These are phyloP conservation scores for Ramularia endophylla DNA, from an alignment of 2,329 filamentous ascomycete species.

Conservation along the genomic window DNA sequence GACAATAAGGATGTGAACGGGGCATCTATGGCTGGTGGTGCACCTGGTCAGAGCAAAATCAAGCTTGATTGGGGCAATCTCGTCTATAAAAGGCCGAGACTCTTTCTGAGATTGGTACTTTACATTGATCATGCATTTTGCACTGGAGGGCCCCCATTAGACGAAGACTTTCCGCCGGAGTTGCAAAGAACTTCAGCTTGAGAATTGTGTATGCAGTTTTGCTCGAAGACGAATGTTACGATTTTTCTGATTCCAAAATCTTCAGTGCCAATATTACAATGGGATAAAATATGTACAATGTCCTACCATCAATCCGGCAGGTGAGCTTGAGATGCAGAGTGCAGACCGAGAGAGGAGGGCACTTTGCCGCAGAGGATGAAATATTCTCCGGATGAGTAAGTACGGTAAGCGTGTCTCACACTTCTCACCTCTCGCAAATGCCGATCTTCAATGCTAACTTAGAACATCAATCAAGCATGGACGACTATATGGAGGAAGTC, in stretches of 20 bases:
- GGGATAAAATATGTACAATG: too few relatives aligned
- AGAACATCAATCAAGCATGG: slow-evolving; percentile 2
- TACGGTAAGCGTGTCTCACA: too few relatives aligned
- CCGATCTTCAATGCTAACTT: too few relatives aligned
- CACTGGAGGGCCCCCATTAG: slow-evolving; percentile 4
- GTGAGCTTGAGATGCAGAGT: too few relatives aligned
- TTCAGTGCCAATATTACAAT: too few relatives aligned
- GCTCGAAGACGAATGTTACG: too few relatives aligned
- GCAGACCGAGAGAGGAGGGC: too few relatives aligned
- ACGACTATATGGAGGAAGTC: slow-evolving; percentile 13
- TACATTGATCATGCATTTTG: slow-evolving; percentile 9
- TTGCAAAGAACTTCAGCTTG: slow-evolving; percentile 1
- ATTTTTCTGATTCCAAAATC: too few relatives aligned
- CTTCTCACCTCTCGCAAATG: too few relatives aligned
- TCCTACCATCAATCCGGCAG: too few relatives aligned
- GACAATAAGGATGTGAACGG: slow-evolving; percentile 2
- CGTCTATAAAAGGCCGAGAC: slow-evolving; percentile 5
- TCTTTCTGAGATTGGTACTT: slow-evolving; percentile 8
- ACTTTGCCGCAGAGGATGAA: too few relatives aligned
- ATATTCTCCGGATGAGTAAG: too few relatives aligned
- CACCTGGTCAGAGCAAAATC: slow-evolving; percentile 1
- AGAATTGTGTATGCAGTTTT: background rate
- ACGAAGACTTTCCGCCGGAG: slow-evolving; percentile 6
- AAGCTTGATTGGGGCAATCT: slow-evolving; percentile 9
- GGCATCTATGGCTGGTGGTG: background rate